Conservation (phyloP, 306 rosid genomes). For the Adenanthera pavonina region DNA sequence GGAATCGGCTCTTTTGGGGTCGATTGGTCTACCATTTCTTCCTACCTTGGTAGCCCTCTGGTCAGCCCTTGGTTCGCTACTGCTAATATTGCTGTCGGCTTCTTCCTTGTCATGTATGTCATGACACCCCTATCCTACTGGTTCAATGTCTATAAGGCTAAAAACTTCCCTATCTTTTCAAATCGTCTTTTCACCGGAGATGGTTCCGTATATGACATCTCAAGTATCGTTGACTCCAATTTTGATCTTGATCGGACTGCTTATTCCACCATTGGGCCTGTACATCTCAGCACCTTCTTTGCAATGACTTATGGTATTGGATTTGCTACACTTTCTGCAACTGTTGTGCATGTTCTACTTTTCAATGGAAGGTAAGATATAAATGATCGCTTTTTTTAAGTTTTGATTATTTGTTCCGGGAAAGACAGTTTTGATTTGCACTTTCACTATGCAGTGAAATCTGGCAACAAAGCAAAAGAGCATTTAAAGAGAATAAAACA, state of each 20-base stretch:
- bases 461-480: conserved; percentile 45
- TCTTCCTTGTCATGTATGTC: conserved; percentile 53
- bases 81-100: conserved; percentile 56
- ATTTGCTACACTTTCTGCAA: conserved; percentile 65
- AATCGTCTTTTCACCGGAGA: conserved; percentile 47
- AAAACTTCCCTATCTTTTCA: conserved; percentile 58
- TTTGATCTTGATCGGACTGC: conserved; percentile 54
- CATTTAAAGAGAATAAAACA: conserved; percentile 44
- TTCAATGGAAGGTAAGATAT: conserved; percentile 57
- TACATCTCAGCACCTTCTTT: conserved; percentile 64
- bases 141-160: conserved; percentile 48
- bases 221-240: conserved; percentile 45
- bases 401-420: not conserved
- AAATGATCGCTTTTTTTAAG: not conserved
- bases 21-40: conserved; percentile 61
- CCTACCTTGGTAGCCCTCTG: conserved; percentile 63
- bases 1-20: conserved; percentile 61
- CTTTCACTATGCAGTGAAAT: conserved; percentile 39
- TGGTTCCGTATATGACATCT: conserved; percentile 50
- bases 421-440: not conserved
- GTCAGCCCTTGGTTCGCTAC: conserved; percentile 70
- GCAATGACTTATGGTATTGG: conserved; percentile 67
- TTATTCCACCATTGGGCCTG: conserved; percentile 49
- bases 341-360: conserved; percentile 58
- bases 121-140: conserved; percentile 59